A percentile compares a stretch with the other conserved stretches of the same genome.
These are phyloP conservation scores for Staphylotrichum tortipilum DNA, from an alignment of 495 filamentous ascomycete species.

Conservation along the genomic window DNA sequence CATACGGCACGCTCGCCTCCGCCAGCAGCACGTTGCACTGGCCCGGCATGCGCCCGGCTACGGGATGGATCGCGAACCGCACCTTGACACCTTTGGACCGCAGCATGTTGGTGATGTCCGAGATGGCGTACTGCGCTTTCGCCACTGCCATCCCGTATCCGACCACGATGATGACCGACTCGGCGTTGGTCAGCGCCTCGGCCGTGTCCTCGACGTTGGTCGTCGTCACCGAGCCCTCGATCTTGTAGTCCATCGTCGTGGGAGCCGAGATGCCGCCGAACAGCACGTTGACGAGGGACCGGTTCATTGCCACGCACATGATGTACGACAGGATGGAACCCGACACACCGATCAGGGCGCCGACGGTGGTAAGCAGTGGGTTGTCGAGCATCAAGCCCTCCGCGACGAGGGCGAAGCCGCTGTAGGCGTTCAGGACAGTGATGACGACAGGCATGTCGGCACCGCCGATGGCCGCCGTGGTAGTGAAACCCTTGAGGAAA, in stretches of 20 bases:
- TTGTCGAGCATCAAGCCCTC: slow-evolving; percentile 86
- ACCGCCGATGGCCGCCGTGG: slow-evolving; percentile 74
- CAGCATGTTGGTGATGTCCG: slow-evolving; percentile 63
- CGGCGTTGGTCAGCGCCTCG: slow-evolving; percentile 57
- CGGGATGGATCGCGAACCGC: slow-evolving; percentile 79
- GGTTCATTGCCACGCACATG: slow-evolving; percentile 77
- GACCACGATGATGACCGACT: slow-evolving; percentile 73
- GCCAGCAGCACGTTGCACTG: slow-evolving; percentile 80
- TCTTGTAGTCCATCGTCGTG: slow-evolving; percentile 53
- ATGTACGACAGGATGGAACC: slow-evolving; percentile 79
- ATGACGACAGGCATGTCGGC: slow-evolving; percentile 84
- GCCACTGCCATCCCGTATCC: slow-evolving; percentile 86
- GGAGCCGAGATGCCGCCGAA: slow-evolving; percentile 67
- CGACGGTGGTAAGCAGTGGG: slow-evolving; percentile 66
- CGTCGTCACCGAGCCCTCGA: slow-evolving; percentile 63
- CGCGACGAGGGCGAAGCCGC: slow-evolving; percentile 72
- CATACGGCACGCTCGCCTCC: slow-evolving; percentile 74
- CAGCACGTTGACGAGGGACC: slow-evolving; percentile 68
- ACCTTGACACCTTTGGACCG: slow-evolving; percentile 63
- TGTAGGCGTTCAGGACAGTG: slow-evolving; percentile 77
- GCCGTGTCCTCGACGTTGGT: slow-evolving; percentile 68
- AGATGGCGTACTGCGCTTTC: slow-evolving; percentile 77
- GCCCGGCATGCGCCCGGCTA: slow-evolving; percentile 77
- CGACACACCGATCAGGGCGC: slow-evolving; percentile 70
- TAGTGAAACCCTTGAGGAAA: slow-evolving; percentile 75